phyloP scores from a whole-genome alignment of 805 yeast genomes.

The Isabelozyma gotoi region DNA sequence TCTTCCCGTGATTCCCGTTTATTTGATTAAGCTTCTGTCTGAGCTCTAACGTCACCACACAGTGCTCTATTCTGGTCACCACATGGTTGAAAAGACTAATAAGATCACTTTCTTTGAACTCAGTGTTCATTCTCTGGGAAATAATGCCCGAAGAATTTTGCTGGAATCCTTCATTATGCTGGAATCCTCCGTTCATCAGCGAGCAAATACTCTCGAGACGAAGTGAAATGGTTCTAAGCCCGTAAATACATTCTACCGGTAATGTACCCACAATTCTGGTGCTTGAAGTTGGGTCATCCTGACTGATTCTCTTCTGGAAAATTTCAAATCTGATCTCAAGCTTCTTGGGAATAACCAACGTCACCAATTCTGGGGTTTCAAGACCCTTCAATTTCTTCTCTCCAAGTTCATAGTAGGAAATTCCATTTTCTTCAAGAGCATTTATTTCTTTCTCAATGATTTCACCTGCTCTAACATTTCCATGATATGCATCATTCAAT shows the following conservation, averaged over 20 bases:
- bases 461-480: constrained; percentile 47
- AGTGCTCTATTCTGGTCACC: constrained; percentile 67
- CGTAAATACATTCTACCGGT: constrained; percentile 46
- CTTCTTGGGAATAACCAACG: constrained; percentile 70
- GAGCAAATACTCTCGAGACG: constrained; percentile 61
- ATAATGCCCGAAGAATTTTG: constrained; percentile 23
- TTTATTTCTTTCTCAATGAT: constrained; percentile 64
- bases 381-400: constrained; percentile 90
- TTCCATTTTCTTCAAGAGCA: constrained; percentile 67
- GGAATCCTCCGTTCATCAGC: constrained; percentile 42
- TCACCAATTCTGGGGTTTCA: constrained; percentile 87
- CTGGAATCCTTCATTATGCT: constrained; percentile 24
- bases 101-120: constrained; percentile 40
- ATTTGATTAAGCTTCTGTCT: constrained; percentile 29
- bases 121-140: constrained; percentile 13
- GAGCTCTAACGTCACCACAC: constrained; percentile 37
- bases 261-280: constrained; percentile 36
- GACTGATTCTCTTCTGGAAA: constrained; percentile 24
- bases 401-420: constrained; percentile 68
- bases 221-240: constrained; percentile 54
- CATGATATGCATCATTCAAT: constrained; percentile 45
- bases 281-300: constrained; percentile 25
- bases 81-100: constrained; percentile 60
- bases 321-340: constrained; percentile 60
- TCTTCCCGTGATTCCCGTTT: constrained; percentile 20